Percentiles rank a stretch among this genome's conserved stretches.
Evolutionary conservation across 495 filamentous ascomycete genomes (phyloP).

Genomic region (Talaromyces borbonicus): DNA sequence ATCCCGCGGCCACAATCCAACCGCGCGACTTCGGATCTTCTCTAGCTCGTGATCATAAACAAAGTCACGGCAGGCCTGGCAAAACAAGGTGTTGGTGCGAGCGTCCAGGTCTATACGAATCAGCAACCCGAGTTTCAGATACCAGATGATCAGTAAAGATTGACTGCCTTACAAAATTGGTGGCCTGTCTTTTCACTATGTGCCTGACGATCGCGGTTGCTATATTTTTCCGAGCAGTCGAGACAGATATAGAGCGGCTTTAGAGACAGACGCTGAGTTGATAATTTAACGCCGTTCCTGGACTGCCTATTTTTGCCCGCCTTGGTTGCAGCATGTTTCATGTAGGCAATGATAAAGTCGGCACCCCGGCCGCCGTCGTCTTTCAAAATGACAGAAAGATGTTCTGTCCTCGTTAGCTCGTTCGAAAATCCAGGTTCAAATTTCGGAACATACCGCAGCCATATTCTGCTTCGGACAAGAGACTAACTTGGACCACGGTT

Average conservation of each 20-base stretch:
- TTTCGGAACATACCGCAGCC: constrained; percentile 32
- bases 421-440: not conserved
- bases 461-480: constrained; percentile 33
- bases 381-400: constrained; percentile 27
- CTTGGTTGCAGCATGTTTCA: constrained; percentile 21
- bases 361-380: constrained; percentile 21
- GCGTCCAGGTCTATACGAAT: constrained; percentile 65
- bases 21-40: constrained; percentile 33
- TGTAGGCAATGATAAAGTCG: constrained; percentile 29
- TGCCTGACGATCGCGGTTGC: constrained; percentile 23
- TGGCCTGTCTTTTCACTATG: constrained; percentile 36
- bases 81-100: constrained; percentile 63
- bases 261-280: constrained; percentile 7
- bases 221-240: constrained; percentile 26
- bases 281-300: constrained; percentile 1
- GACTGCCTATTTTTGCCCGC: constrained; percentile 13
- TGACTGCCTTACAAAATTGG: constrained; percentile 27
- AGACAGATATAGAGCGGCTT: constrained; percentile 37
- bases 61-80: constrained; percentile 75
- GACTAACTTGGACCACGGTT: constrained; percentile 1
- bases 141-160: not conserved
- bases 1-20: not conserved
- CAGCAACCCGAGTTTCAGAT: too few relatives aligned
- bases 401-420: constrained; percentile 19
- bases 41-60: constrained; percentile 82